phyloP scores from a whole-genome alignment of 1,284 basidiomycete species.

The Ustilago cynodontis region DNA sequence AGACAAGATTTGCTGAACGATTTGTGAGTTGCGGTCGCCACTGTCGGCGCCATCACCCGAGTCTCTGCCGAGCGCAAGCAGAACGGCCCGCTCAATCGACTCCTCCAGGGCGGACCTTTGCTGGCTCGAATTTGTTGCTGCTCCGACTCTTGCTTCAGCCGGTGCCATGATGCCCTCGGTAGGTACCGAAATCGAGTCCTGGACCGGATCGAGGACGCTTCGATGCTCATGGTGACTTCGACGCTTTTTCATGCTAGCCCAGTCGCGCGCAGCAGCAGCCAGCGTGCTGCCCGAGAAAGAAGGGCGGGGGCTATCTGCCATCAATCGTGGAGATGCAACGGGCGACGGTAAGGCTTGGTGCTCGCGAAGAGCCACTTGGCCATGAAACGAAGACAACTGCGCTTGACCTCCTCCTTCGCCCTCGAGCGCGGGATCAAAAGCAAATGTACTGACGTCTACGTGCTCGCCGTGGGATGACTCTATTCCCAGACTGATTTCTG shows the following conservation, averaged over 20 bases:
- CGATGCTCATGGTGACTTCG: conserved; percentile 8
- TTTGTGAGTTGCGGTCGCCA: conserved; percentile 27
- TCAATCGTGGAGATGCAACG: conserved; percentile 4
- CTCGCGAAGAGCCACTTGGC: neutral
- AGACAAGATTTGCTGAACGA: conserved; percentile 35
- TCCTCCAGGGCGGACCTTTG: conserved; percentile 15
- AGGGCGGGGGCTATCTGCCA: conserved; percentile 23
- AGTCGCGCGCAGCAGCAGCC: conserved; percentile 48
- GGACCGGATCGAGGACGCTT: conserved; percentile 8
- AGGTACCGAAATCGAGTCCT: neutral
- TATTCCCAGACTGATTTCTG: conserved; percentile 15
- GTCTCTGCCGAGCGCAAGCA: conserved; percentile 35
- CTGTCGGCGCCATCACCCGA: neutral
- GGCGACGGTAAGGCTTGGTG: neutral
- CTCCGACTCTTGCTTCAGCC: neutral
- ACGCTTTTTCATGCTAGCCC: conserved; percentile 41
- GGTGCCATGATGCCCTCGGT: neutral
- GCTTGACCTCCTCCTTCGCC: conserved; percentile 19
- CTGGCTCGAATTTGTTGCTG: neutral
- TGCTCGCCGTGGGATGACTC: neutral
- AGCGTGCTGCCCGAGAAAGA: conserved; percentile 50
- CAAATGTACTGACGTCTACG: conserved; percentile 9
- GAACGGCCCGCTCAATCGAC: conserved; percentile 39
- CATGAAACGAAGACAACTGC: neutral
- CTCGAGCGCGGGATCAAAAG: conserved; percentile 36